Percentiles rank a stretch among this genome's conserved stretches.
Conservation (phyloP, 805 yeast genomes). For the Hanseniaspora thailandica region DNA sequence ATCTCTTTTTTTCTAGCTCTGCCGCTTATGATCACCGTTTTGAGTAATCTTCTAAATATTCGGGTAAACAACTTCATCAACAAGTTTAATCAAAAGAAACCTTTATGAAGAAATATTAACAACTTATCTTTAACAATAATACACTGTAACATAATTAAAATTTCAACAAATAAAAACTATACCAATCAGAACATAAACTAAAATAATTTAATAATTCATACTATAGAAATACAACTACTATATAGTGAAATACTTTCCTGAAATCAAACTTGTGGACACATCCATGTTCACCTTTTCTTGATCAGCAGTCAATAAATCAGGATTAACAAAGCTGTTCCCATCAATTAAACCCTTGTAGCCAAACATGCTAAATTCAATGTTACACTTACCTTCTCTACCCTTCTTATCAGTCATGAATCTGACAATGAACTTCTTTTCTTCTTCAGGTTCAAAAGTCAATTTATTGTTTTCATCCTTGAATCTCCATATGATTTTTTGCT, state of each 20-base stretch:
- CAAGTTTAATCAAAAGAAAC: too few species aligned
- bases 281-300: neutral
- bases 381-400: slow-evolving; percentile 62
- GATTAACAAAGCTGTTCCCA: neutral
- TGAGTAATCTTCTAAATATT: too few species aligned
- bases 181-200: neutral
- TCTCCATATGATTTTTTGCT: slow-evolving; percentile 79
- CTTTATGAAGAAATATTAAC: too few species aligned
- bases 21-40: too few species aligned
- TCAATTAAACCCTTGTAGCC: slow-evolving; percentile 20
- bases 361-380: slow-evolving; percentile 52
- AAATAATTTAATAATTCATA: neutral
- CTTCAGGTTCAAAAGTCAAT: slow-evolving; percentile 26
- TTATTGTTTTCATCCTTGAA: slow-evolving; percentile 34
- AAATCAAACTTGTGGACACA: slow-evolving; percentile 2
- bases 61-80: too few species aligned
- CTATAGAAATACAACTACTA: too few species aligned
- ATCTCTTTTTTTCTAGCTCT: too few species aligned
- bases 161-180: neutral
- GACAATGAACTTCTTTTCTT: slow-evolving; percentile 66
- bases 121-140: too few species aligned
- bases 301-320: neutral
- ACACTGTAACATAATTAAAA: neutral
- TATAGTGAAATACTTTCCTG: slow-evolving; percentile 13
- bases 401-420: slow-evolving; percentile 67